Evolutionary conservation across 148 eudicot species (phyloP).

Genomic region (Rhododendron ovatum): DNA sequence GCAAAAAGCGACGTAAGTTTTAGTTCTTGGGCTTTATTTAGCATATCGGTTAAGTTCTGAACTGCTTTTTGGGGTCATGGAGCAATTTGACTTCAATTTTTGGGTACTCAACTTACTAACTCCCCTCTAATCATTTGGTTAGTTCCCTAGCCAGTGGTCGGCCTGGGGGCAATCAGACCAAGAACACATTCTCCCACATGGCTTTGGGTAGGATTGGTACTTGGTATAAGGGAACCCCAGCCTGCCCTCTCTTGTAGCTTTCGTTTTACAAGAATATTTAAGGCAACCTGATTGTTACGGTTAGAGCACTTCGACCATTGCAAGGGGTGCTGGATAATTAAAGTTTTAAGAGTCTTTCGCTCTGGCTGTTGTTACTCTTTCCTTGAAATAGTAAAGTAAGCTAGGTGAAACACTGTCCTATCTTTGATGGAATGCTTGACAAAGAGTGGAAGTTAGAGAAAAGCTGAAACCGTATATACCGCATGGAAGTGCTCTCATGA

Average conservation of each 20-base stretch:
- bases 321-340: background rate
- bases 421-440: background rate
- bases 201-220: background rate
- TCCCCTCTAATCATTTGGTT: background rate
- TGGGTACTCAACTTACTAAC: background rate
- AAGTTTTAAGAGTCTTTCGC: background rate
- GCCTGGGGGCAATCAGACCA: no score
- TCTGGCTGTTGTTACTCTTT: background rate
- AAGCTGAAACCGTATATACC: background rate
- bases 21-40: background rate
- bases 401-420: background rate
- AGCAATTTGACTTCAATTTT: background rate
- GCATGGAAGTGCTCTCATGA: background rate
- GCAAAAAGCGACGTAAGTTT: conserved; percentile 53
- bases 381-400: background rate
- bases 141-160: no score
- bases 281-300: background rate
- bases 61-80: background rate
- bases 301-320: background rate
- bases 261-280: background rate
- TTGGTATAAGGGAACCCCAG: background rate
- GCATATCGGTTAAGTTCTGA: background rate
- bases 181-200: background rate
- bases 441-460: background rate
- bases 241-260: background rate